phyloP scores from a whole-genome alignment of 1,139 yeast genomes.

The Pichia sp. region DNA sequence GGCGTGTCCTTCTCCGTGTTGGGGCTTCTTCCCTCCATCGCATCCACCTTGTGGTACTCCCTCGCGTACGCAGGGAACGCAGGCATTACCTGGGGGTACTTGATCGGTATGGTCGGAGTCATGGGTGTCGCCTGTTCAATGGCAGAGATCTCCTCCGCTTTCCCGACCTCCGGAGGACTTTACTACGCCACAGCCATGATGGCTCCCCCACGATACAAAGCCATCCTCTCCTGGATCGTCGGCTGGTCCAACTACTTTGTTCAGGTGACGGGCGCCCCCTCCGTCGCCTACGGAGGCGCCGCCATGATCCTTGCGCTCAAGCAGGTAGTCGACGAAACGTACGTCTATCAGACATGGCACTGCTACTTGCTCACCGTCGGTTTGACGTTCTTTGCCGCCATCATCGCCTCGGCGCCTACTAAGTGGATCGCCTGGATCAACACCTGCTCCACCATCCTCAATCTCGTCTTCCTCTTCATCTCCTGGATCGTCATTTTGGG shows the following conservation, averaged over 20 bases:
- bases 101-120: conserved; percentile 47
- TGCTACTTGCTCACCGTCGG: conserved; percentile 48
- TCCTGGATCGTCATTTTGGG: conserved; percentile 58
- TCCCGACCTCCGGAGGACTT: conserved; percentile 69
- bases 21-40: conserved; percentile 69
- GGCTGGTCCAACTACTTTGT: conserved; percentile 59
- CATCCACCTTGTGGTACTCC: conserved; percentile 49
- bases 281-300: conserved; percentile 60
- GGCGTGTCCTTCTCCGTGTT: conserved; percentile 73
- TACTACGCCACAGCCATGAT: conserved; percentile 50
- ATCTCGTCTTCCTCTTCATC: conserved; percentile 48
- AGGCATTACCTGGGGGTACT: conserved; percentile 53
- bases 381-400: conserved; percentile 46
- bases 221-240: conserved; percentile 54
- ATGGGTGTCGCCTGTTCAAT: conserved; percentile 52
- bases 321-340: conserved; percentile 34
- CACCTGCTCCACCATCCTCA: conserved; percentile 47
- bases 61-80: conserved; percentile 48
- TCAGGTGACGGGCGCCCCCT: conserved; percentile 56
- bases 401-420: conserved; percentile 49
- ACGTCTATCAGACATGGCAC: conserved; percentile 46
- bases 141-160: conserved; percentile 60
- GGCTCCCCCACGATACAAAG: conserved; percentile 50
- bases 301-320: conserved; percentile 55
- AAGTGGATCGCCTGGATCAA: conserved; percentile 55